phyloP scores from a whole-genome alignment of 1,139 yeast genomes.

The Pichia inconspicua region DNA sequence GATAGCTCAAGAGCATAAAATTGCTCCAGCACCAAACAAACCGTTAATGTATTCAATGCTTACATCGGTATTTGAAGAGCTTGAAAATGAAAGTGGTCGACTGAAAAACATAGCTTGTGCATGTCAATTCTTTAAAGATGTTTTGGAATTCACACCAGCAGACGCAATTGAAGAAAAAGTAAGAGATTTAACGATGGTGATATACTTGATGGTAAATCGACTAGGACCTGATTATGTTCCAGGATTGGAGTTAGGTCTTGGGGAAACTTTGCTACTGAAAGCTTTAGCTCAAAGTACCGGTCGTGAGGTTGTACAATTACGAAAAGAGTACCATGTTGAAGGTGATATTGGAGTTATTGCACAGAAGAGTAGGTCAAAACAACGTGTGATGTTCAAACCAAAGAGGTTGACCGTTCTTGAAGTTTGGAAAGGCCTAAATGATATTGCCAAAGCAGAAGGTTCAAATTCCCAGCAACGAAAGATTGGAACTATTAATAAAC shows the following conservation, averaged over 20 bases:
- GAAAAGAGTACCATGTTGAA: constrained; percentile 61
- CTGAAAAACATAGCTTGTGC: constrained; percentile 71
- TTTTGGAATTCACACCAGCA: constrained; percentile 36
- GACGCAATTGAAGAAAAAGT: constrained; percentile 27
- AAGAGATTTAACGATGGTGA: constrained; percentile 57
- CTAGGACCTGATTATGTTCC: constrained; percentile 90
- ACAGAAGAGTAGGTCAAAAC: constrained; percentile 70
- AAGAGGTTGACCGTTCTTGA: constrained; percentile 62
- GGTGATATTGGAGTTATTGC: constrained; percentile 96
- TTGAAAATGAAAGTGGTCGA: constrained; percentile 75
- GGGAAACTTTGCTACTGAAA: constrained; percentile 79
- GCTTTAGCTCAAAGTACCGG: constrained; percentile 92
- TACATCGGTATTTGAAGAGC: constrained; percentile 60
- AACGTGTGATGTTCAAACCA: constrained; percentile 91
- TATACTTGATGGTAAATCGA: constrained; percentile 78
- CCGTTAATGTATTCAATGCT: constrained; percentile 57
- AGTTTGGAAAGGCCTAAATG: constrained; percentile 67
- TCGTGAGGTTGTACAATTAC: constrained; percentile 60
- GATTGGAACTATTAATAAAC: constrained; percentile 65
- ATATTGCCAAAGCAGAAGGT: constrained; percentile 78
- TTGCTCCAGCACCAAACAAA: constrained; percentile 13
- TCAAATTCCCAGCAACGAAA: constrained; percentile 74
- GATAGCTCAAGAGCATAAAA: constrained; percentile 5
- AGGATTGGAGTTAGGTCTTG: constrained; percentile 85
- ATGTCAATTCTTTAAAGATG: constrained; percentile 59